A percentile compares a stretch with the other conserved stretches of the same genome.
Conservation (phyloP, 257 asterid species). For the Linaria vulgaris region DNA sequence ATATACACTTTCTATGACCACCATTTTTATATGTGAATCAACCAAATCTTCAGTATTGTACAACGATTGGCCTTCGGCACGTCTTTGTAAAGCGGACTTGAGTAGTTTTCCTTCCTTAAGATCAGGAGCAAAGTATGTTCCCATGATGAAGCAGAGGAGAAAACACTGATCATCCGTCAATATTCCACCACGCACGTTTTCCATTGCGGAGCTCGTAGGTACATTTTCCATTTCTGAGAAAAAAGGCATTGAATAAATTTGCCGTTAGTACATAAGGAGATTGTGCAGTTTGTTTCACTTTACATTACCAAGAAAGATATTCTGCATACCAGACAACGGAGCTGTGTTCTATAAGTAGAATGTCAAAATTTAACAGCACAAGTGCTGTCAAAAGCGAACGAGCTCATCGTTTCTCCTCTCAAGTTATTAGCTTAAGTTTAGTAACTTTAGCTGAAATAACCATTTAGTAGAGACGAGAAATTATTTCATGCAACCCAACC, state of each 20-base stretch:
- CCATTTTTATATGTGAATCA: conserved; percentile 40
- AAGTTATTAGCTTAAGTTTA: no score
- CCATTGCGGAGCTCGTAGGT: conserved; percentile 39
- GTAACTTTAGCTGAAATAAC: no score
- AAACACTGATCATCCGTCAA: conserved; percentile 63
- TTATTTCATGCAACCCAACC: no score
- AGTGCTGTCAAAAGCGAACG: not conserved
- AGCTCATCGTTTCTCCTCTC: not conserved
- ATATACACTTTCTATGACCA: conserved; percentile 53
- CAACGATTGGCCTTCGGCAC: conserved; percentile 35
- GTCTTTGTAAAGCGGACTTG: conserved; percentile 53
- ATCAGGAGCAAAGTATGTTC: conserved; percentile 66
- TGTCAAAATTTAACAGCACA: no score
- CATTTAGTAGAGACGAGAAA: no score
- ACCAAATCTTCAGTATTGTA: conserved; percentile 43
- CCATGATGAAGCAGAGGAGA: conserved; percentile 54
- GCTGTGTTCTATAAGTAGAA: no score
- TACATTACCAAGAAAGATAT: not conserved
- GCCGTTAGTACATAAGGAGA: conserved; percentile 5
- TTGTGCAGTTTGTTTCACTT: not conserved
- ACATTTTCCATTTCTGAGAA: not conserved
- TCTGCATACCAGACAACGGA: not conserved
- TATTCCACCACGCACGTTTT: conserved; percentile 23
- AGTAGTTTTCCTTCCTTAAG: conserved; percentile 38
- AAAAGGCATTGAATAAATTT: not conserved